Evolutionary conservation across 768 basidiomycete genomes (phyloP), one percentile per base, ranked within the genome.

Genomic region (Auriscalpium vulgare): DNA sequence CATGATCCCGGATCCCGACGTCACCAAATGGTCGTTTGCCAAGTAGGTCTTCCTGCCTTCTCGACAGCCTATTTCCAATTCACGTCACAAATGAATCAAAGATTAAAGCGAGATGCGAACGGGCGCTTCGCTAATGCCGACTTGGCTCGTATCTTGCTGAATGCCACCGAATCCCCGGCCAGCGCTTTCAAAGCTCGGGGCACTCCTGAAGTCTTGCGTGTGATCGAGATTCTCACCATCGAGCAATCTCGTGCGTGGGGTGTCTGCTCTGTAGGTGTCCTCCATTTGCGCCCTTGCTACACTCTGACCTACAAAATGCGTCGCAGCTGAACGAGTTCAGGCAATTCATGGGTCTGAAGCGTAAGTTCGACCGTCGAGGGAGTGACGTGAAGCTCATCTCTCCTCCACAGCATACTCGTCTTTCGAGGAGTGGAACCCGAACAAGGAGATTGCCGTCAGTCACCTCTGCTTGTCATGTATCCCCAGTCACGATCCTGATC

Each of bases 141-240:
- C 48, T 72, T 91, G 4, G 85, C 87, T 1, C 66, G 72, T 8
- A 74, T 88, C 50, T 66, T 90, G 57, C 82, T 84, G 47, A 68
- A 80, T 59, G 81, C 85, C 8, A 88, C 84, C 1, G 78, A 79
- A 44, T 68, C 68, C 34, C 70, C 75, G 10, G 85, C 87, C 0
- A 78, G 78, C 23, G 80, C 87, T 1, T 91, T 81, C 70, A 74
- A 77, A 54, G 87, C 88, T 7, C 76, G 83, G n/a, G 83, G 85
- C 8, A 84, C 78, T 50, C 88, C 88, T 0, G 77, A 79, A 51
- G 79, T 75, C 23, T 72, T 90, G 64, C 81, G 80, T 35, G 72
- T 84, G 35, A 75, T 91, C 14, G 88, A 91, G 65, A 72, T 88
- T 6, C 70, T 90, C 66, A 79, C 79, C 1, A 89, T 91, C 14